Conservation (phyloP, 2,329 filamentous ascomycete genomes). For the Endoconidiophora laricicola region DNA sequence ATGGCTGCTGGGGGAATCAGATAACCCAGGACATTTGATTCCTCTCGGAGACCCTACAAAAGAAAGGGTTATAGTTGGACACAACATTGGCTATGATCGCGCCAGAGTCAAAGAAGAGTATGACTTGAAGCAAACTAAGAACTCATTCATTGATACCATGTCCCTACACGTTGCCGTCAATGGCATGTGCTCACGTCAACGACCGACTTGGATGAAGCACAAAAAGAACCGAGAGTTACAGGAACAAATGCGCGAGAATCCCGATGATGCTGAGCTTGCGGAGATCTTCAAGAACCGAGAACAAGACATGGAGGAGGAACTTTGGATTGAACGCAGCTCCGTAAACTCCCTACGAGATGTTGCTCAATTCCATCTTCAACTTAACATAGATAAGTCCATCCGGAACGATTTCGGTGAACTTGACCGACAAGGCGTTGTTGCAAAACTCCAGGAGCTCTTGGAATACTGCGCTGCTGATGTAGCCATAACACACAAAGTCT, state of each 20-base stretch:
- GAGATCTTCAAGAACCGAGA: slow-evolving; percentile 51
- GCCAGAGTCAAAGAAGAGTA: slow-evolving; percentile 85
- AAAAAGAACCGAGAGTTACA: slow-evolving; percentile 75
- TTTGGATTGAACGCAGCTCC: slow-evolving; percentile 90
- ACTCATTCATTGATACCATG: slow-evolving; percentile 92
- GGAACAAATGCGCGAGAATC: slow-evolving; percentile 60
- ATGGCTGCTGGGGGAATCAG: slow-evolving; percentile 74
- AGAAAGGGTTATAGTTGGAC: slow-evolving; percentile 69
- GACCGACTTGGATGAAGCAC: slow-evolving; percentile 94
- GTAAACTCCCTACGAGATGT: slow-evolving; percentile 91
- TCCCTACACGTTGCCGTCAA: slow-evolving; percentile 94
- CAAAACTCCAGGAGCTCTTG: slow-evolving; percentile 63
- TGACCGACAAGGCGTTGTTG: slow-evolving; percentile 51
- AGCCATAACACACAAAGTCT: slow-evolving; percentile 82
- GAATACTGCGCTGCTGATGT: slow-evolving; percentile 95
- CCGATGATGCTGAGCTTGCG: slow-evolving; percentile 53
- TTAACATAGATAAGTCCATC: slow-evolving; percentile 77
- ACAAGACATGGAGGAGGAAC: slow-evolving; percentile 75
- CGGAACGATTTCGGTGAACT: slow-evolving; percentile 77
- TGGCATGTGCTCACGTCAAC: slow-evolving; percentile 93
- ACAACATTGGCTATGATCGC: slow-evolving; percentile 91
- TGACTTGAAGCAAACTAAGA: slow-evolving; percentile 61
- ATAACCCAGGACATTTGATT: slow-evolving; percentile 63
- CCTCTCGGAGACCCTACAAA: slow-evolving; percentile 63
- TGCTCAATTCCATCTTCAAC: slow-evolving; percentile 85